These are phyloP conservation scores for Populus tomentosa DNA, from an alignment of 441 rosid species.

Conservation along the genomic window DNA sequence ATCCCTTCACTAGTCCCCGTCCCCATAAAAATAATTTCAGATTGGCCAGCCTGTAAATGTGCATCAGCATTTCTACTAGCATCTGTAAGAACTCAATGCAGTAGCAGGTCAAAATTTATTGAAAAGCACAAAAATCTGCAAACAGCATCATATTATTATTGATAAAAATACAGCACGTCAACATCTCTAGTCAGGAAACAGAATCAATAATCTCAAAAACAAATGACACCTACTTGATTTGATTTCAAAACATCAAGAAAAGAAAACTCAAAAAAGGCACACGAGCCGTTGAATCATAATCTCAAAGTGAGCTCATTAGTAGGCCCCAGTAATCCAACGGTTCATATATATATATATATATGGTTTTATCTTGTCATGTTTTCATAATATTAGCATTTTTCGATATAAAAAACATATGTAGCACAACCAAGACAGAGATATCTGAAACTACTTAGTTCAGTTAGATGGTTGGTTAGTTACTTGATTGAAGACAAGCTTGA, in stretches of 20 bases:
- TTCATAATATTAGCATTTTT: neutral
- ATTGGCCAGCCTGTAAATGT: slow-evolving; percentile 27
- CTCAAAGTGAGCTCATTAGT: neutral
- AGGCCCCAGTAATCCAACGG: neutral
- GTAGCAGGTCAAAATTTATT: slow-evolving; percentile 7
- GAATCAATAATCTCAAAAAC: neutral
- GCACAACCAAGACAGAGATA: neutral
- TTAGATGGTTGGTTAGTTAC: slow-evolving; percentile 21
- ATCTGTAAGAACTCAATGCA: slow-evolving; percentile 35
- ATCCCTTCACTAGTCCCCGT: slow-evolving; percentile 95
- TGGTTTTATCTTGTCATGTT: neutral
- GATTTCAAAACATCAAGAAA: neutral
- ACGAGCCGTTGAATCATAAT: neutral
- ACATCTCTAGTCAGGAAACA: neutral
- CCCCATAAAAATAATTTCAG: slow-evolving; percentile 71
- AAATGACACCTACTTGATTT: neutral
- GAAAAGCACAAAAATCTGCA: slow-evolving; percentile 11
- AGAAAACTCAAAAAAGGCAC: neutral
- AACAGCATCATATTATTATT: neutral
- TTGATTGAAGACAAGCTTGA: slow-evolving; percentile 45
- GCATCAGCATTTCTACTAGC: slow-evolving; percentile 28
- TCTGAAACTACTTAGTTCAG: neutral
- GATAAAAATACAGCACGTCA: neutral
- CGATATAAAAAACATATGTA: neutral
- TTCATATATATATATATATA: neutral